Evolutionary conservation across 345 rosid species (phyloP).

Genomic region (Mangifera indica): DNA sequence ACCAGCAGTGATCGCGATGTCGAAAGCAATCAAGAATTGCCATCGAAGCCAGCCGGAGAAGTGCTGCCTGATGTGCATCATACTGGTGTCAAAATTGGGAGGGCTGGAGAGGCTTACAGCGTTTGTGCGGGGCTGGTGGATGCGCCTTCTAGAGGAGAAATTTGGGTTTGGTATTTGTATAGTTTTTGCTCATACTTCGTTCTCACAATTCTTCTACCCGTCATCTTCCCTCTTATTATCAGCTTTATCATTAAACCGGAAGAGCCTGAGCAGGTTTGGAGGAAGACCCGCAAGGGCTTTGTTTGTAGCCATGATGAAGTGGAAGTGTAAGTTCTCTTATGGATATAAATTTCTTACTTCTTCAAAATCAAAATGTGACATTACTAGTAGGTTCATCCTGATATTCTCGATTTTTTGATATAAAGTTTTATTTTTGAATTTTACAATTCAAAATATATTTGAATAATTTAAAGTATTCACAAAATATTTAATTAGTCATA

Average conservation of each 20-base stretch:
- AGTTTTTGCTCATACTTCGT: conserved; percentile 51
- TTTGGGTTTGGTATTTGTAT: conserved; percentile 51
- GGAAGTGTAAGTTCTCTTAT: conserved; percentile 39
- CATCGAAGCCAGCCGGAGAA: not conserved
- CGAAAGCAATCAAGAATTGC: not conserved
- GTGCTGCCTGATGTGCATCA: conserved; percentile 27
- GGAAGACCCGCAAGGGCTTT: conserved; percentile 22
- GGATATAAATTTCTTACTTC: not conserved
- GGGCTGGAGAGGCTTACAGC: conserved; percentile 16
- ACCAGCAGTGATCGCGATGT: not conserved
- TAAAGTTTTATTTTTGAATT: no score
- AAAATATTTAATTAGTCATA: no score
- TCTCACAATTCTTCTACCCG: conserved; percentile 41
- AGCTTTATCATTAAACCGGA: conserved; percentile 11
- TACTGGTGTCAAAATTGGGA: conserved; percentile 28
- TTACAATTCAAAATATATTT: no score
- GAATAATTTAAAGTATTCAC: no score
- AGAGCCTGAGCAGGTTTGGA: conserved; percentile 21
- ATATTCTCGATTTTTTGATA: no score
- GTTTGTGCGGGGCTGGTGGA: conserved; percentile 11
- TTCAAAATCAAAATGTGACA: no score
- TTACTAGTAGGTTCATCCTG: no score
- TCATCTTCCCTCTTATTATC: conserved; percentile 54
- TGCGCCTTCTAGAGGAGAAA: conserved; percentile 37
- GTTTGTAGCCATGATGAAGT: conserved; percentile 33